Base-by-base conservation (phyloP, 495 filamentous ascomycete species). In the Cercophora sp. region DNA sequence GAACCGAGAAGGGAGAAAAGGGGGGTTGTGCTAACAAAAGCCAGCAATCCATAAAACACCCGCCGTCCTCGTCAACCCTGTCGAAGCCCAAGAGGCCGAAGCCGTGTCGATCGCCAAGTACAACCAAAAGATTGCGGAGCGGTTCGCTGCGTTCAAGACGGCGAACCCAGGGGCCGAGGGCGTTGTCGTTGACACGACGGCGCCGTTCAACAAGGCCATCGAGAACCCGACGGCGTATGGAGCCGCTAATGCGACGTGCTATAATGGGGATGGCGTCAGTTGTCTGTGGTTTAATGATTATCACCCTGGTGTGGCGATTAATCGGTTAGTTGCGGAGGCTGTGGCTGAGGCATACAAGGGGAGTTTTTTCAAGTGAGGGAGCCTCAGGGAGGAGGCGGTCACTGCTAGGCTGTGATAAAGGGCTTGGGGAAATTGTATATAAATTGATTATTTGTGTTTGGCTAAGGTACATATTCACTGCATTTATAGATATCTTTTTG, bases 1-100 rank as follows among this genome's bases (percentile, higher is more conserved):
- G n/a, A n/a, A n/a, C n/a, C n/a, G n/a, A n/a, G n/a, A n/a, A n/a
- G n/a, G n/a, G n/a, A n/a, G n/a, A n/a, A n/a, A n/a, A n/a, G n/a
- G n/a, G n/a, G n/a, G n/a, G n/a, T n/a, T n/a, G n/a, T n/a, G n/a
- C n/a, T n/a, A n/a, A n/a, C 10, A 18, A 22, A 11, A 15, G 15
- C 35, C 26, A 66, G 69, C 88, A 2, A 75, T 86, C n/a, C 72
- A 88, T 31, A 80, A 83, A 9, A 79, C 78, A 19, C 86, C 86
- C 1, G 57, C 77, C 6, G 80, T 80, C 39, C 49, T 69, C 0
- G 58, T 41, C 1, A 58, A 71, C 42, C 60, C 69, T 0, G 29
- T 60, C 29, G 52, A 42, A 3, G 9, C 48, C 5, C 51, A 51
- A 16, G 32, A 54, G 8, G 40, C 50, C 19, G 70, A 78, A 53